Evolutionary conservation across 129 eudicot genomes (phyloP).

Genomic region (Tagetes erecta): DNA sequence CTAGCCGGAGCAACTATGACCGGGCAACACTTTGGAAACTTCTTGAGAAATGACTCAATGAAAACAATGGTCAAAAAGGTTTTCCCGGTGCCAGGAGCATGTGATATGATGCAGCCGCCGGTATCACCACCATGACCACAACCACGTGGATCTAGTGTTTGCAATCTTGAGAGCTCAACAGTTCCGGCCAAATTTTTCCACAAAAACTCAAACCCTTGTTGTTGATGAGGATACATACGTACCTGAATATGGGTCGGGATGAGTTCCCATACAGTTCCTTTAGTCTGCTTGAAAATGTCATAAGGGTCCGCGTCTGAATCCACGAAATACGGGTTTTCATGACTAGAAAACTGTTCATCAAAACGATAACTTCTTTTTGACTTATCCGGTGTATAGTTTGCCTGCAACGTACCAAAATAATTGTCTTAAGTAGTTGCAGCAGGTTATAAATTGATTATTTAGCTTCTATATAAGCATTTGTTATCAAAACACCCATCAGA

Average conservation of each 20-base stretch:
- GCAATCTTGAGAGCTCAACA: slow-evolving; percentile 34
- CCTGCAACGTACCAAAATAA: slow-evolving; percentile 17
- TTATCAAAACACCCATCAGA: neutral
- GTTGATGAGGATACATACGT: slow-evolving; percentile 63
- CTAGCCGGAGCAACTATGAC: slow-evolving; percentile 53
- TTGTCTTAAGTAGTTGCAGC: no score
- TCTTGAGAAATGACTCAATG: slow-evolving; percentile 47
- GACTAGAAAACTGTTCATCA: slow-evolving; percentile 2
- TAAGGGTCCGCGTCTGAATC: neutral
- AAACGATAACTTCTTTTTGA: slow-evolving; percentile 11
- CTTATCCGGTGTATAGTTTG: slow-evolving; percentile 20
- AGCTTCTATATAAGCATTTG: neutral
- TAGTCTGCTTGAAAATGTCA: slow-evolving; percentile 6
- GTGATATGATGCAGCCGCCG: slow-evolving; percentile 81
- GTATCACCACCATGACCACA: slow-evolving; percentile 22
- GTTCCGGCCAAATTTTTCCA: slow-evolving; percentile 64
- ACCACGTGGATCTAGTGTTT: neutral
- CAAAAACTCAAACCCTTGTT: slow-evolving; percentile 68
- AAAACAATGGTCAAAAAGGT: slow-evolving; percentile 55
- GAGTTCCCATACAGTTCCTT: slow-evolving; percentile 54
- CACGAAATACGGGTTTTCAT: neutral
- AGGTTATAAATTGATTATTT: neutral
- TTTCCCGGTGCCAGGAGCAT: slow-evolving; percentile 89
- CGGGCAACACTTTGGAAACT: slow-evolving; percentile 45
- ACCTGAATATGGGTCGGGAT: slow-evolving; percentile 29